A percentile compares a stretch with the other conserved stretches of the same genome.
Evolutionary conservation across 148 eudicot species (phyloP).

Genomic region (Simmondsia chinensis): DNA sequence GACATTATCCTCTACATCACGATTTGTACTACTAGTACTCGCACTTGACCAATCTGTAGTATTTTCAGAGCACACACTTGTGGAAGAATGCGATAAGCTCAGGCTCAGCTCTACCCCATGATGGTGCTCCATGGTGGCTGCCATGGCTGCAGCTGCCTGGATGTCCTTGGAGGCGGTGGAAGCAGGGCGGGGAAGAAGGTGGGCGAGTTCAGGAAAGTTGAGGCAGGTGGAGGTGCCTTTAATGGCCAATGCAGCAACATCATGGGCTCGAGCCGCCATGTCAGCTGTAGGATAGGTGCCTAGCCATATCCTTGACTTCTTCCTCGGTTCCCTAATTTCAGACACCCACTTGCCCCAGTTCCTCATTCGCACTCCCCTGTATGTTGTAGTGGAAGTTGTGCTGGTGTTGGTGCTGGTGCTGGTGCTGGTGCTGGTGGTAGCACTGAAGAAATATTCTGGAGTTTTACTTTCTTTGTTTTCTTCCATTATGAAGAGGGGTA

Average conservation of each 20-base stretch:
- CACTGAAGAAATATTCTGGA: too few species aligned
- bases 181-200: slow-evolving; percentile 27
- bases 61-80: too few species aligned
- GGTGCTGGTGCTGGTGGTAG: too few species aligned
- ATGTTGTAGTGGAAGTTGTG: too few species aligned
- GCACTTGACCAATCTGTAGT: too few species aligned
- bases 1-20: too few species aligned
- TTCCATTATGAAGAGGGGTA: too few species aligned
- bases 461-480: too few species aligned
- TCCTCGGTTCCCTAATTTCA: slow-evolving; percentile 39
- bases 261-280: slow-evolving; percentile 60
- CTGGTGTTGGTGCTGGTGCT: too few species aligned
- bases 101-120: too few species aligned
- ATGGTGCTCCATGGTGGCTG: slow-evolving; percentile 25
- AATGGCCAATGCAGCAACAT: slow-evolving; percentile 43
- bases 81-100: too few species aligned
- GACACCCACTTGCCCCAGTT: slow-evolving; percentile 60
- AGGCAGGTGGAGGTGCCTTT: slow-evolving; percentile 29
- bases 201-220: slow-evolving; percentile 32
- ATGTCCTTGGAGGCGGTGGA: slow-evolving; percentile 34
- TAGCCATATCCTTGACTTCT: slow-evolving; percentile 49
- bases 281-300: slow-evolving; percentile 37
- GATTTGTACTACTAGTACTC: too few species aligned
- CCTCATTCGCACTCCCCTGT: slow-evolving; percentile 41
- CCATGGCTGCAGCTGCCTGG: slow-evolving; percentile 41